phyloP scores from a whole-genome alignment of 495 filamentous ascomycete species.

The Ramalina intermedia region DNA sequence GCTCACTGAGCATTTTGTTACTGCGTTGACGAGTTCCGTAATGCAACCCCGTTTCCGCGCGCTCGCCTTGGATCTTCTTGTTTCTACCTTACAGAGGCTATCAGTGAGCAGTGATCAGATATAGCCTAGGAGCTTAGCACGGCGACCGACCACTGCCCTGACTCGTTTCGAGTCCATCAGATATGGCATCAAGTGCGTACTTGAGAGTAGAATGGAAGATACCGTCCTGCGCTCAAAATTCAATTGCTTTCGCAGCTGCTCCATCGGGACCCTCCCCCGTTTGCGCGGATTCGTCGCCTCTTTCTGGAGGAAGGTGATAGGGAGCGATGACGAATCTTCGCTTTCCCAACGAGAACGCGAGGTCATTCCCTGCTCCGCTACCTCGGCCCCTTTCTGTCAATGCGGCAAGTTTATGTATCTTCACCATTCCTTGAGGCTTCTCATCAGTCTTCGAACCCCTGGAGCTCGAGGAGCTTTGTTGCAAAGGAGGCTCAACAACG shows the following conservation, averaged over 20 bases:
- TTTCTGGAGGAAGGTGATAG: slow-evolving; percentile 81
- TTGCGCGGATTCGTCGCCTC: slow-evolving; percentile 59
- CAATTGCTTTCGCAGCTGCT: slow-evolving; percentile 31
- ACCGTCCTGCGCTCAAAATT: not conserved
- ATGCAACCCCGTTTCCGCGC: too few relatives aligned
- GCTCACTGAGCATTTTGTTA: too few relatives aligned
- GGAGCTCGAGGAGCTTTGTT: slow-evolving; percentile 17
- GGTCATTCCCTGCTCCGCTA: slow-evolving; percentile 59
- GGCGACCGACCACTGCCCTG: too few relatives aligned
- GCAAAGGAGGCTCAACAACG: slow-evolving; percentile 31
- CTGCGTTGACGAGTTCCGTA: too few relatives aligned
- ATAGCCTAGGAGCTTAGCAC: too few relatives aligned
- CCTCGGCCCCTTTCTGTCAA: slow-evolving; percentile 79
- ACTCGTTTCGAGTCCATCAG: not conserved
- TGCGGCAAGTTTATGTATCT: slow-evolving; percentile 67
- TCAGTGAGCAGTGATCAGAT: too few relatives aligned
- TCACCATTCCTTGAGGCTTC: slow-evolving; percentile 72
- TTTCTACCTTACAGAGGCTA: too few relatives aligned
- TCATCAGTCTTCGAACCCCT: slow-evolving; percentile 48
- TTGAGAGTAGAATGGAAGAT: too few relatives aligned
- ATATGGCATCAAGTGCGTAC: too few relatives aligned
- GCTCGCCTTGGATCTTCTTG: too few relatives aligned
- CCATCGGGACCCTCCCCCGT: slow-evolving; percentile 36
- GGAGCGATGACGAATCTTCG: slow-evolving; percentile 74
- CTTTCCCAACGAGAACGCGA: slow-evolving; percentile 78